Percentiles rank a stretch among this genome's conserved stretches.
Evolutionary conservation across 2,329 filamentous ascomycete species (phyloP).

Genomic region (Pseudogymnoascus sp.): DNA sequence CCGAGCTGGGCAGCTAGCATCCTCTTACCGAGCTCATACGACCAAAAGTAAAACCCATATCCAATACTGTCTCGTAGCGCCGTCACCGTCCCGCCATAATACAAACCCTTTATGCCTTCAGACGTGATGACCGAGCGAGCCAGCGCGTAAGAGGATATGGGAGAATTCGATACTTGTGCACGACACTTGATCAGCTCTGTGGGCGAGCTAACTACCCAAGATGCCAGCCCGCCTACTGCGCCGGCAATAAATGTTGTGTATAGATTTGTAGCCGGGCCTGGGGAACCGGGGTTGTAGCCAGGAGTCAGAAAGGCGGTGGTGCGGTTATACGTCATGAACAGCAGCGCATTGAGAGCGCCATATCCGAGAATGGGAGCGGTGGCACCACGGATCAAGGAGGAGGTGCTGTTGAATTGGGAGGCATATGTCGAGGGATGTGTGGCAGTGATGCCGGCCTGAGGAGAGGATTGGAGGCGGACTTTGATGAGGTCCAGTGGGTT

Average conservation of each 20-base stretch:
- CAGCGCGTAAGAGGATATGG: constrained; percentile 21
- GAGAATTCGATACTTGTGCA: constrained; percentile 54
- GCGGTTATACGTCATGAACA: constrained; percentile 87
- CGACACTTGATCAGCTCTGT: constrained; percentile 89
- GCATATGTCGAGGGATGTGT: constrained; percentile 19
- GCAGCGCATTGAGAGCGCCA: constrained; percentile 79
- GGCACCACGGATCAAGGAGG: constrained; percentile 51
- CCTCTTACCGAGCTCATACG: constrained; percentile 69
- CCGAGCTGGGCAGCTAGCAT: constrained; percentile 33
- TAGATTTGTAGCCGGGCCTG: constrained; percentile 38
- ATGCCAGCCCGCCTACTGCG: constrained; percentile 71
- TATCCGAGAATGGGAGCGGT: constrained; percentile 84
- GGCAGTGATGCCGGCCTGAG: constrained; percentile 15
- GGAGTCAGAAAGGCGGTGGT: constrained; percentile 55
- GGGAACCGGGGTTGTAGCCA: constrained; percentile 22
- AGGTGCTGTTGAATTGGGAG: constrained; percentile 29
- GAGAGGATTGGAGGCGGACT: constrained; percentile 59
- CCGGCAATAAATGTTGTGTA: constrained; percentile 71
- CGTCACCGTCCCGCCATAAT: constrained; percentile 73
- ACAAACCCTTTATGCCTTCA: constrained; percentile 61
- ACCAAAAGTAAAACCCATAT: constrained; percentile 98
- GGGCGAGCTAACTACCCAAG: constrained; percentile 77
- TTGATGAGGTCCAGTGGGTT: constrained; percentile 78
- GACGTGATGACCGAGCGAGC: constrained; percentile 49
- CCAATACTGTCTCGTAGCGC: constrained; percentile 77